A percentile compares a stretch with the other conserved stretches of the same genome.
phyloP scores from a whole-genome alignment of 441 rosid species.

The Syzygium syzygioides region DNA sequence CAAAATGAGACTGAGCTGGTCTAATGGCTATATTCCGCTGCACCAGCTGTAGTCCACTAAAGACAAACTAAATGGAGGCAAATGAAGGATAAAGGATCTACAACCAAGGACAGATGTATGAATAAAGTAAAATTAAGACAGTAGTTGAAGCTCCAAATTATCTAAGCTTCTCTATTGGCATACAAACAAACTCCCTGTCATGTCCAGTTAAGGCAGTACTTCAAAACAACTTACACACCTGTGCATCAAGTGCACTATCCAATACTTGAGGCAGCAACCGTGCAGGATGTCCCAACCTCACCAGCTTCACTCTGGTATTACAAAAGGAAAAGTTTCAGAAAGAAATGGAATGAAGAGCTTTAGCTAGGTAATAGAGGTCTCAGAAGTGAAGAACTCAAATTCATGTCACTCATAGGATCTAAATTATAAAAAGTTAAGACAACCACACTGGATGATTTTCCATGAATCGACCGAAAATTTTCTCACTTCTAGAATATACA shows the following conservation, averaged over 20 bases:
- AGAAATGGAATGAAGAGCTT: not conserved
- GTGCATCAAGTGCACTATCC: slow-evolving; percentile 93
- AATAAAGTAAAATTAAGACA: not conserved
- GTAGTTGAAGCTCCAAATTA: not conserved
- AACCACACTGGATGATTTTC: not conserved
- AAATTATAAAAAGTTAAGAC: not conserved
- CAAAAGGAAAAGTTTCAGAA: not conserved
- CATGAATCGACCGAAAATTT: not conserved
- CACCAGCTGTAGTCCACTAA: not conserved
- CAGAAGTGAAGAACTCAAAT: not conserved
- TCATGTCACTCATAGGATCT: not conserved
- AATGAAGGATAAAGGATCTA: not conserved
- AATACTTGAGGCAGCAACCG: slow-evolving; percentile 90
- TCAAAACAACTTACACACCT: slow-evolving; percentile 29
- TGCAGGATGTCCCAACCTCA: slow-evolving; percentile 96
- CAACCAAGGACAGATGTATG: not conserved
- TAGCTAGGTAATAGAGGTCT: not conserved
- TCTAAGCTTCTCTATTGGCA: not conserved
- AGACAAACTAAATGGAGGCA: not conserved
- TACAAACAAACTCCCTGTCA: not conserved
- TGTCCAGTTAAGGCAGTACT: not conserved
- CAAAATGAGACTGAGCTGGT: not conserved
- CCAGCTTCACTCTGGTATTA: slow-evolving; percentile 61
- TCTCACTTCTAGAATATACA: not conserved
- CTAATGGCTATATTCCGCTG: not conserved